Conservation (phyloP, 75 land plant species). For the Cryptomeria japonica region DNA sequence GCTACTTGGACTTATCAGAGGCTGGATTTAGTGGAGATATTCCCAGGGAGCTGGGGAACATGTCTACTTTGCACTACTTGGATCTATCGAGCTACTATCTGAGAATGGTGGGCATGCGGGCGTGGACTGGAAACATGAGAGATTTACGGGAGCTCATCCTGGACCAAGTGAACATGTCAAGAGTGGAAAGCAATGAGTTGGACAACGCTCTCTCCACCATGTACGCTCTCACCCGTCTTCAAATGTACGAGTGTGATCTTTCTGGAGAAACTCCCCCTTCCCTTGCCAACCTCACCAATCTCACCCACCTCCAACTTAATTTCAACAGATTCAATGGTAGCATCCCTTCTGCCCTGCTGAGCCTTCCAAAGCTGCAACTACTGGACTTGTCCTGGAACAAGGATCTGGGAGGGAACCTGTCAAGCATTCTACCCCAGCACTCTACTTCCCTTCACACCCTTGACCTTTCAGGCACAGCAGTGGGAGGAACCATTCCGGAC, state of each 20-base stretch:
- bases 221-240: no score
- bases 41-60: conserved; percentile 42
- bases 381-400: neutral
- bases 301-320: neutral
- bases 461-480: neutral
- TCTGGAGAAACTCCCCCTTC: no score
- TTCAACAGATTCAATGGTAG: no score
- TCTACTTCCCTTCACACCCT: neutral
- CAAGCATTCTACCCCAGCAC: neutral
- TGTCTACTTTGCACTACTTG: conserved; percentile 19
- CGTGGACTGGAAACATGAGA: no score
- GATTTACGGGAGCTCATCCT: neutral
- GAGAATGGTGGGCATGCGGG: no score
- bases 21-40: conserved; percentile 29
- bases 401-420: no score
- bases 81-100: no score
- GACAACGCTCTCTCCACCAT: no score
- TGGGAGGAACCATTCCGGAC: neutral
- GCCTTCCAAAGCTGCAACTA: neutral
- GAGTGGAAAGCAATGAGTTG: no score
- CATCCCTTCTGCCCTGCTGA: no score
- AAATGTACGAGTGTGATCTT: no score
- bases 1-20: conserved; percentile 23
- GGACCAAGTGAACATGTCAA: no score
- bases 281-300: neutral